Evolutionary conservation across 2,329 filamentous ascomycete genomes (phyloP), one percentile per base, ranked within the genome.

Genomic region (Microdochium bolleyi): DNA sequence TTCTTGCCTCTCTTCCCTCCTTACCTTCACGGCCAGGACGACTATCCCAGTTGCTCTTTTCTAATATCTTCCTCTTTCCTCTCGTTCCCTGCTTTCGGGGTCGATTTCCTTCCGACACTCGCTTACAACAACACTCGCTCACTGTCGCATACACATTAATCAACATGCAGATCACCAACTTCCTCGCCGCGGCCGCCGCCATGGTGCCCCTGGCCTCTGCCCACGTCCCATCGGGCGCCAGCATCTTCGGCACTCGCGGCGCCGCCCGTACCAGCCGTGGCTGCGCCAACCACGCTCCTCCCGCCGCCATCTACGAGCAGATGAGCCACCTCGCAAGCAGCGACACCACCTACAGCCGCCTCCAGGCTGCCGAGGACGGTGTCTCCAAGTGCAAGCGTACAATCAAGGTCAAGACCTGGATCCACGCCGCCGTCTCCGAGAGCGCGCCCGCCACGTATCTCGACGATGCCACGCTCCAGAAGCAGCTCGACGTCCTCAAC

Each of bases 401-500:
- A 5, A 46, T 46, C 41, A 46, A 46, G 21, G 41, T 46, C 14
- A 16, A 16, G 14, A 46, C 41, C 3, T 46, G 41, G 41, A 46
- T 46, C 41, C 41, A 46, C 19, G 13, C 41, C 41, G 41, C 41
- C 7, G 41, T 46, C 16, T 19, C 41, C n/a, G n/a, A 21, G n/a
- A 46, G 8, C 7, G 41, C 41, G 7, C 16, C 41, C n/a, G 41
- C 21, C 52, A 19, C 22, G 14, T 27, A 34, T 13, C 52, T 53
- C 34, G 24, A 53, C 52, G 38, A 21, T n/a, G 52, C 24, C 37
- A 25, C 50, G 24, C 24, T 53, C 7, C 48, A 34, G 49, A 51
- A 50, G 49, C 50, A 53, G 49, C 10, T 25, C 34, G 49, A 49
- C 19, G 58, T 61, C 5, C 73, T 72, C 54, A 67, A 72, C 62